A percentile compares a stretch with the other conserved stretches of the same genome.
Evolutionary conservation across 768 basidiomycete genomes (phyloP).

Genomic region (Boletus pseudo-olivaceus): DNA sequence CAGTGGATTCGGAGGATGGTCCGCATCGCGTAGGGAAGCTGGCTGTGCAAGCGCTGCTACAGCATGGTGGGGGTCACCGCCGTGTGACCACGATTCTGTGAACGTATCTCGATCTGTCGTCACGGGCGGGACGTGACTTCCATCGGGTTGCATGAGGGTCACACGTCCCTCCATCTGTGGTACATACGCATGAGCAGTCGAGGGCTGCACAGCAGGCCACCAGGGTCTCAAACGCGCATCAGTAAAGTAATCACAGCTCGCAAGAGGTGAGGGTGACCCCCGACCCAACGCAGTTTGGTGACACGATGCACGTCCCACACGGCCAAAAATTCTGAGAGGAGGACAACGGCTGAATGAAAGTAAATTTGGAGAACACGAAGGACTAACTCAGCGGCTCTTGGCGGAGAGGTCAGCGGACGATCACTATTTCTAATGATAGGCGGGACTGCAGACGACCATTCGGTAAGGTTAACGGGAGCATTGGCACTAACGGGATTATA

Average conservation of each 20-base stretch:
- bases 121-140: slow-evolving; percentile 15
- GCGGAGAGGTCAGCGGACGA: neutral
- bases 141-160: neutral
- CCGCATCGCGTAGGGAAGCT: neutral
- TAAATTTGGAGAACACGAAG: neutral
- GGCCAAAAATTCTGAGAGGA: slow-evolving; percentile 5
- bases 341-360: neutral
- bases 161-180: neutral
- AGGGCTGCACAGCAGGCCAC: neutral
- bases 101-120: neutral
- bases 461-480: neutral
- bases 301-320: neutral
- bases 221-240: neutral
- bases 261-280: neutral
- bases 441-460: neutral
- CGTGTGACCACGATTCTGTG: neutral
- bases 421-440: neutral
- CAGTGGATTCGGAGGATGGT: neutral
- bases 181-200: neutral
- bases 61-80: slow-evolving; percentile 15
- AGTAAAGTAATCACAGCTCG: neutral
- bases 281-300: neutral
- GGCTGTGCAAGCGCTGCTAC: slow-evolving; percentile 17
- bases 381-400: slow-evolving; percentile 12
- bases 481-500: neutral